Base-by-base conservation (phyloP, 176 grass and related monocot species). In the Zoysia pacifica region DNA sequence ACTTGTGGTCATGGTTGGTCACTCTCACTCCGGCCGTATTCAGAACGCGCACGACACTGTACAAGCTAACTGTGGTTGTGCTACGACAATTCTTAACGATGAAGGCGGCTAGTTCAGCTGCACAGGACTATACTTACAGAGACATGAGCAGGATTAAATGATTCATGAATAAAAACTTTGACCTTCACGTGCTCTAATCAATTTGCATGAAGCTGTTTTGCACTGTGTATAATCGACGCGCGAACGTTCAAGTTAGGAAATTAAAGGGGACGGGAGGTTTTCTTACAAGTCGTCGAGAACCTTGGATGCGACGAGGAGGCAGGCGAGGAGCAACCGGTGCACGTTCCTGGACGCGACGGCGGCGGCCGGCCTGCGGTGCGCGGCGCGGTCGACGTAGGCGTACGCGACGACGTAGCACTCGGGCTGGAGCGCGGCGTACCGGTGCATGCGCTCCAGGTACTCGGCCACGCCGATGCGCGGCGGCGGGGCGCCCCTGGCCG, bases 221-320 rank as follows among this genome's bases (percentile, higher is more conserved):
- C 9, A 58, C 54, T 19, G 5, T 18, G 16, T 56, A 53, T 28
- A 42, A 6, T 69, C 44, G n/a, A 48, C 19, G 67, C 43, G 28
- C 28, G 19, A 35, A 64, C 35, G 62, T 6, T 36, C 11, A 64
- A 39, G 62, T 14, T 6, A 6, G 19, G 7, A 58, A 58, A 19
- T 1, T 2, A 18, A 1, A 18, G 12, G 13, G 41, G 12, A 3
- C 1, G 3, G 35, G 36, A 10, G 18, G 1, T 5, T 43, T 88
- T 62, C 92, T 70, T 87, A 94, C 95, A 89, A 72, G 88, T 98
- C 96, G 38, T 98, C 96, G 7, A 93, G 92, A 15, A 98, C 67
- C 86, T 98, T 98, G 75, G 92, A 98, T 74, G 96, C 96, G 58
- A 98, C 11, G 75, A 98, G 75, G 79, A 98, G 87, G 85, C 88